Percentiles rank a stretch among this genome's conserved stretches.
Evolutionary conservation across 2,329 filamentous ascomycete genomes (phyloP).

Genomic region (Trichophyton mentagrophytes): DNA sequence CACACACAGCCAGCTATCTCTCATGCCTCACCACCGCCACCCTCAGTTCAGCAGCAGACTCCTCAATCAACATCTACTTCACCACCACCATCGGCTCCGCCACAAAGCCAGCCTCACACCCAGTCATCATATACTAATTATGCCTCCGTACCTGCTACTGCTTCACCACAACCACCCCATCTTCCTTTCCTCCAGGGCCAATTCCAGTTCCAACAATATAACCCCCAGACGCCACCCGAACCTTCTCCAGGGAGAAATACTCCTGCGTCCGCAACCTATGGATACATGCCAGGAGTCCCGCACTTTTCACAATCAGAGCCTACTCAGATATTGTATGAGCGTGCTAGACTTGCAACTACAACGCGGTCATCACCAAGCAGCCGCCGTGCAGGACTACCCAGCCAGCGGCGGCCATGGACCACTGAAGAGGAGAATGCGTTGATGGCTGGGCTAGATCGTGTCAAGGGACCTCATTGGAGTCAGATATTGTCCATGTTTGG

Average conservation of each 20-base stretch:
- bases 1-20: constrained; percentile 13
- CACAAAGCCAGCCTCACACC: constrained; percentile 7
- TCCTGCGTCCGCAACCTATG: constrained; percentile 27
- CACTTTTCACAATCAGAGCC: constrained; percentile 37
- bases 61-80: not conserved
- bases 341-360: constrained; percentile 43
- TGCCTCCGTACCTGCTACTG: constrained; percentile 60
- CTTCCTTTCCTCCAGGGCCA: constrained; percentile 30
- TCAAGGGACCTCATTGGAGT: constrained; percentile 86
- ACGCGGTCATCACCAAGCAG: constrained; percentile 43
- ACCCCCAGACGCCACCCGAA: constrained; percentile 21
- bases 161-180: constrained; percentile 54
- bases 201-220: constrained; percentile 33
- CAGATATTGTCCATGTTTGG: constrained; percentile 81
- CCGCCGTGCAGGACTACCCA: constrained; percentile 41
- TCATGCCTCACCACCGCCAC: constrained; percentile 12
- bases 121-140: constrained; percentile 2
- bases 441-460: constrained; percentile 75
- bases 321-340: constrained; percentile 46
- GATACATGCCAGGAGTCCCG: constrained; percentile 35
- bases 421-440: constrained; percentile 81
- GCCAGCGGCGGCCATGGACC: constrained; percentile 66
- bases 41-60: constrained; percentile 14
- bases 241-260: constrained; percentile 21
- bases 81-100: constrained; percentile 7